A percentile compares a stretch with the other conserved stretches of the same genome.
Conservation (phyloP, 1,139 yeast genomes). For the Suhomyces anneliseae region DNA sequence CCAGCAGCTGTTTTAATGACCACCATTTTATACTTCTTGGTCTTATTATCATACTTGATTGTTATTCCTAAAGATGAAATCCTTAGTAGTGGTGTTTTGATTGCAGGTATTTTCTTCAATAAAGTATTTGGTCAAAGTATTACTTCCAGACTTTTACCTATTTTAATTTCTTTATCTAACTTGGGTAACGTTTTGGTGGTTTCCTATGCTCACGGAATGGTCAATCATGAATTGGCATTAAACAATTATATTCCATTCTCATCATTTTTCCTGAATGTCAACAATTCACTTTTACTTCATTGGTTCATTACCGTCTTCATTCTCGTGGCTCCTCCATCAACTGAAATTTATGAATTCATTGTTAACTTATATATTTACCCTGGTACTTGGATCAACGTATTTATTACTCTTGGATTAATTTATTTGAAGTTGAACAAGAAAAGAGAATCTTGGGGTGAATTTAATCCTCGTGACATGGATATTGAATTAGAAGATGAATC, state of each 20-base stretch:
- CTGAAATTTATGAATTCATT: conserved; percentile 49
- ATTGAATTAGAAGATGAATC: conserved; percentile 6
- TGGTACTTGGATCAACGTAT: conserved; percentile 51
- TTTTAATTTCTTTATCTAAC: conserved; percentile 74
- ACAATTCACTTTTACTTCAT: conserved; percentile 42
- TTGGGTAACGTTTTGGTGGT: conserved; percentile 79
- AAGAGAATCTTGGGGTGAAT: conserved; percentile 35
- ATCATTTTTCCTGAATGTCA: conserved; percentile 52
- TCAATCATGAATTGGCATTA: conserved; percentile 71
- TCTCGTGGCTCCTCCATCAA: conserved; percentile 47
- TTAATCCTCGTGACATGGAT: conserved; percentile 14
- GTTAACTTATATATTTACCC: conserved; percentile 53
- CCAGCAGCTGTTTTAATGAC: conserved; percentile 65
- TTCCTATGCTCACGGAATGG: conserved; percentile 74
- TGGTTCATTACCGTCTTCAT: conserved; percentile 50
- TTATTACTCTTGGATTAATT: conserved; percentile 42
- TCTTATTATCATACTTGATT: conserved; percentile 70
- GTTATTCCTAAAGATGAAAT: conserved; percentile 69
- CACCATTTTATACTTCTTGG: conserved; percentile 64
- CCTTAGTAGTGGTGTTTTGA: conserved; percentile 61
- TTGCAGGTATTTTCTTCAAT: conserved; percentile 74
- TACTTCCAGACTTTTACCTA: conserved; percentile 62
- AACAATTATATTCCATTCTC: conserved; percentile 75
- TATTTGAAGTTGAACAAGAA: conserved; percentile 35
- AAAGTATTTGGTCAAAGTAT: conserved; percentile 69